These are phyloP conservation scores for Toxoplasma gondii DNA, from an alignment of 169 alveolate genomes.

Conservation along the genomic window DNA sequence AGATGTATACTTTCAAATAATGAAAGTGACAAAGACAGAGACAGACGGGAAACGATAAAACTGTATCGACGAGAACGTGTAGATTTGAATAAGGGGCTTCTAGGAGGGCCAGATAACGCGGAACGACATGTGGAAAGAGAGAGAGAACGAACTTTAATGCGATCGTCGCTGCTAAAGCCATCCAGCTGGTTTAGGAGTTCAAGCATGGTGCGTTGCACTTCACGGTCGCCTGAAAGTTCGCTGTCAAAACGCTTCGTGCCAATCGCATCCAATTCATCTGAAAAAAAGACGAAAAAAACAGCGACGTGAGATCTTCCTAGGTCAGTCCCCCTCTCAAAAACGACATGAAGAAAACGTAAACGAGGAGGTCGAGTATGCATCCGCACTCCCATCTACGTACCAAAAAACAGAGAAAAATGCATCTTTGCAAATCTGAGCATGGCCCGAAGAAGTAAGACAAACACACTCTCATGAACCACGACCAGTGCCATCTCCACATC, in stretches of 20 bases:
- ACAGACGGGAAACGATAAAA: too few species aligned
- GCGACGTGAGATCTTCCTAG: not conserved
- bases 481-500: not conserved
- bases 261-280: slow-evolving; percentile 98
- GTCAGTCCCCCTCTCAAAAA: not conserved
- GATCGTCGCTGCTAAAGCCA: slow-evolving; percentile 92
- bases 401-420: too few species aligned
- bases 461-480: not conserved
- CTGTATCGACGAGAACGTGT: too few species aligned
- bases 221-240: slow-evolving; percentile 98
- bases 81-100: too few species aligned
- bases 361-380: too few species aligned
- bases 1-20: too few species aligned
- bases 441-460: not conserved
- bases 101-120: too few species aligned
- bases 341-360: not conserved
- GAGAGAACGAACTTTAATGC: slow-evolving; percentile 82
- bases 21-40: too few species aligned
- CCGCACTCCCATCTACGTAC: too few species aligned
- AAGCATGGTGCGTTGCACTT: slow-evolving; percentile 99
- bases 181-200: slow-evolving; percentile 97
- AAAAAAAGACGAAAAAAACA: not conserved
- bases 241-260: slow-evolving; percentile 90
- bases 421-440: not conserved
- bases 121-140: not conserved